These are phyloP conservation scores for Colletotrichum graminicola DNA, from an alignment of 2,329 filamentous ascomycete species.

Conservation along the genomic window DNA sequence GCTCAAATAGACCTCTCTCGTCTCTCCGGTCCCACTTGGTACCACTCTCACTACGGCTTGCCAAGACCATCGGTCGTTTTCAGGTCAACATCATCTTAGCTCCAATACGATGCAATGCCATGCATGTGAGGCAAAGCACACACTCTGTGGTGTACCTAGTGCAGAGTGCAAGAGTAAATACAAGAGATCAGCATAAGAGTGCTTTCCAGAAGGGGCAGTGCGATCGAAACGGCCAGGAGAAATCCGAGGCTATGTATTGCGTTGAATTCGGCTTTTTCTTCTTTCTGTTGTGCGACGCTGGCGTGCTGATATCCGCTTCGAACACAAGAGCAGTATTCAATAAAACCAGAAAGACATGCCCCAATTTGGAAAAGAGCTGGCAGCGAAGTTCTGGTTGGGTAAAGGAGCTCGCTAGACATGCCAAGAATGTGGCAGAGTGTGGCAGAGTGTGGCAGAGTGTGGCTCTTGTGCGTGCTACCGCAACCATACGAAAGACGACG, in stretches of 20 bases:
- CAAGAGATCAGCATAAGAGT: slow-evolving; percentile 13
- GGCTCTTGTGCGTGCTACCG: slow-evolving; percentile 24
- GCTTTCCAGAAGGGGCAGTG: slow-evolving; percentile 32
- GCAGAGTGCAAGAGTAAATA: slow-evolving; percentile 13
- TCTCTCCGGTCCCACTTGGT: slow-evolving; percentile 29
- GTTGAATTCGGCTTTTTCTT: not conserved
- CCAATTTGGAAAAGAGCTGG: not conserved
- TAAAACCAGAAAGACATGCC: slow-evolving; percentile 7
- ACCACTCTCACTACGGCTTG: slow-evolving; percentile 14
- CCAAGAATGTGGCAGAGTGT: slow-evolving; percentile 7
- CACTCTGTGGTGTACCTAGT: slow-evolving; percentile 8
- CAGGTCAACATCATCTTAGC: slow-evolving; percentile 29
- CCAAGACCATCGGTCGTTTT: slow-evolving; percentile 39
- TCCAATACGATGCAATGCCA: slow-evolving; percentile 27
- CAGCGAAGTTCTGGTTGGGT: slow-evolving; percentile 4
- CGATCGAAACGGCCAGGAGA: slow-evolving; percentile 24
- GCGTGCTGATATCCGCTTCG: not conserved
- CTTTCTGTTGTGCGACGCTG: not conserved
- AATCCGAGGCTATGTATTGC: slow-evolving; percentile 23
- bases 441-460: slow-evolving; percentile 26
- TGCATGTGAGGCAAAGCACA: slow-evolving; percentile 19
- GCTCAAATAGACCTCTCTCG: slow-evolving; percentile 23
- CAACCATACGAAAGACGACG: slow-evolving; percentile 21
- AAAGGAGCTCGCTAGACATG: not conserved
- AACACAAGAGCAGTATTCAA: not conserved